Evolutionary conservation across 208 protist genomes (phyloP).

Genomic region (Entamoeba histolytica): DNA sequence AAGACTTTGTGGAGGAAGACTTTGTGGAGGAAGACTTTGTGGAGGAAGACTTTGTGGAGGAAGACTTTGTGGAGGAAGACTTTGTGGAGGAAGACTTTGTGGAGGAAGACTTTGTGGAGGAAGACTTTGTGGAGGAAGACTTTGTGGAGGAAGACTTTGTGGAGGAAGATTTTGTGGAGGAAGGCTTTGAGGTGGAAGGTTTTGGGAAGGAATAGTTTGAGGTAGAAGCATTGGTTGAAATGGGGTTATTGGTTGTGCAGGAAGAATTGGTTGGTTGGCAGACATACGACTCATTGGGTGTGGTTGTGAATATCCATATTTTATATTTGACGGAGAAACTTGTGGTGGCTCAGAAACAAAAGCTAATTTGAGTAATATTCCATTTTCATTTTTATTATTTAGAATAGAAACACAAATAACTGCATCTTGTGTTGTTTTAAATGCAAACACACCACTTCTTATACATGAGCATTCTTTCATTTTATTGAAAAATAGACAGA

Average conservation of each 20-base stretch:
- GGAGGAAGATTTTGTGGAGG: too few species aligned
- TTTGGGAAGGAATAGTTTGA: too few species aligned
- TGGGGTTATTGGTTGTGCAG: background rate
- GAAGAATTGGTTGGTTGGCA: background rate
- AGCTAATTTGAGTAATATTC: background rate
- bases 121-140: too few species aligned
- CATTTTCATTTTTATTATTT: background rate
- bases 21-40: too few species aligned
- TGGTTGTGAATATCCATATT: too few species aligned
- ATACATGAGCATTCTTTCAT: background rate
- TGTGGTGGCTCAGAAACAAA: background rate
- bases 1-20: too few species aligned
- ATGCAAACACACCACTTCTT: background rate
- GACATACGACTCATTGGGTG: background rate
- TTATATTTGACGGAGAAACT: background rate
- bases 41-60: too few species aligned
- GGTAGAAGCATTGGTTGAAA: background rate
- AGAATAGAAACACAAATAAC: background rate
- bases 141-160: too few species aligned
- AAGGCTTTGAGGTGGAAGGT: too few species aligned
- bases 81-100: too few species aligned
- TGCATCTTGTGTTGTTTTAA: background rate
- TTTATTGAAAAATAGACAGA: background rate
- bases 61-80: too few species aligned
- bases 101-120: too few species aligned